These are phyloP conservation scores for Ceratocystis ficicola DNA, from an alignment of 2,329 filamentous ascomycete species.

Conservation along the genomic window DNA sequence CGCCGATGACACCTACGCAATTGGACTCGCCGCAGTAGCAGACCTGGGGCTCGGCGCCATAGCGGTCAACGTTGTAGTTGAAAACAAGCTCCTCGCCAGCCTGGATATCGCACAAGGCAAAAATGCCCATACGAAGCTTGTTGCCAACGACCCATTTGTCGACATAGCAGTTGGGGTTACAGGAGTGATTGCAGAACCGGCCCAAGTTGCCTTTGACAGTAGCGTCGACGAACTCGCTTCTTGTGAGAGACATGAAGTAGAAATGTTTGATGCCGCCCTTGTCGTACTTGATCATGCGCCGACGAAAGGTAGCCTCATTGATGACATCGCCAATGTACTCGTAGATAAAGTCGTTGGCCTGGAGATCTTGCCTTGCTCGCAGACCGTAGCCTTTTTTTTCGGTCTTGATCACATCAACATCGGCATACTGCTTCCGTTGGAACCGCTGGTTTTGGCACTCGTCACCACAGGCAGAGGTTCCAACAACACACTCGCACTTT, in stretches of 20 bases:
- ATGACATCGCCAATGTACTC: conserved; percentile 99
- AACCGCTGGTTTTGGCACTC: conserved; percentile 93
- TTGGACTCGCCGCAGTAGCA: conserved; percentile 94
- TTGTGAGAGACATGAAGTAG: conserved; percentile 98
- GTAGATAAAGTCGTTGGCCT: conserved; percentile 83
- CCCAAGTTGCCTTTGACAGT: conserved; percentile 94
- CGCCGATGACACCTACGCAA: conserved; percentile 91
- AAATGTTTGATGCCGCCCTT: conserved; percentile 97
- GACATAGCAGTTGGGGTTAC: conserved; percentile 96
- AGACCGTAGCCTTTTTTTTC: conserved; percentile 96
- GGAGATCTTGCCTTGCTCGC: conserved; percentile 64
- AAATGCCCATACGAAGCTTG: conserved; percentile 97
- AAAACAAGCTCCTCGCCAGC: conserved; percentile 93
- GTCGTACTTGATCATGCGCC: conserved; percentile 86
- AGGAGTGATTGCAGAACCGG: conserved; percentile 97
- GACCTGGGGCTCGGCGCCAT: conserved; percentile 89
- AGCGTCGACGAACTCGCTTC: conserved; percentile 92
- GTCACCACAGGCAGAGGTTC: conserved; percentile 66
- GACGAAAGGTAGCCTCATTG: conserved; percentile 77
- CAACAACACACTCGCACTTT: conserved; percentile 84
- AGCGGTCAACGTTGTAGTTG: conserved; percentile 98
- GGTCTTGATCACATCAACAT: conserved; percentile 91
- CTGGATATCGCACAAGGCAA: conserved; percentile 71
- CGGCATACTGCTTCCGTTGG: conserved; percentile 75
- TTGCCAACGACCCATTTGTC: conserved; percentile 99